Evolutionary conservation across 768 basidiomycete genomes (phyloP), one percentile per base, ranked within the genome.

Genomic region (Kwoniella pini): DNA sequence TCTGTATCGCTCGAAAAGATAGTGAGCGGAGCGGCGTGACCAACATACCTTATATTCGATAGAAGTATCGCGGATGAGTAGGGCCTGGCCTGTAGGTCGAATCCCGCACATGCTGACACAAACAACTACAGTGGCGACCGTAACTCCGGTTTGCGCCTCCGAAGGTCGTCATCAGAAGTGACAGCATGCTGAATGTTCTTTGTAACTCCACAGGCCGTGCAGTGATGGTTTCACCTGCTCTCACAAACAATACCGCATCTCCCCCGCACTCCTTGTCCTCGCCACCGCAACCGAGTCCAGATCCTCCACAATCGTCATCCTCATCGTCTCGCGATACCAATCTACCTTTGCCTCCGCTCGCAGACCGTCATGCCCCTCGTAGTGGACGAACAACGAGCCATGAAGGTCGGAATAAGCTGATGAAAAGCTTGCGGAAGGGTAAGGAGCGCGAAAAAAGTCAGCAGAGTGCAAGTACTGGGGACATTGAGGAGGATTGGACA

Each of bases 401-500:
- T 7, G 27, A 49, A 21, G 39, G 38, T 36, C 48, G 59, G 1
- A 36, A 52, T 28, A 62, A 69, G 26, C 65, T 61, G 31, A 57
- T 70, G 46, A 64, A 52, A 56, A 30, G 60, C 4, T 28, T 56
- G 19, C 40, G 63, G 9, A 67, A 64, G 31, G 54, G 54, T 24
- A 65, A 62, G 26, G 36, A 65, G 54, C 64, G 62, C 22, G 68
- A 59, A 15, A 43, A 27, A 31, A 39, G 22, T 10, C 49, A 31
- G 30, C 43, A 53, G 40, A 28, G 28, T 1, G 49, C 26, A 4
- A 21, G 26, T 17, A 27, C 13, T 7, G 60, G 30, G 12, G 62
- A 63, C 17, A 63, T 57, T 6, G 72, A 74, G 9, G 72, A 69
- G 27, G 71, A 67, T 5, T 74, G 72, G 72, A 68, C 59, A 26